A percentile compares a stretch with the other conserved stretches of the same genome.
phyloP scores from a whole-genome alignment of 441 rosid species.

The Omphalea diandra region DNA sequence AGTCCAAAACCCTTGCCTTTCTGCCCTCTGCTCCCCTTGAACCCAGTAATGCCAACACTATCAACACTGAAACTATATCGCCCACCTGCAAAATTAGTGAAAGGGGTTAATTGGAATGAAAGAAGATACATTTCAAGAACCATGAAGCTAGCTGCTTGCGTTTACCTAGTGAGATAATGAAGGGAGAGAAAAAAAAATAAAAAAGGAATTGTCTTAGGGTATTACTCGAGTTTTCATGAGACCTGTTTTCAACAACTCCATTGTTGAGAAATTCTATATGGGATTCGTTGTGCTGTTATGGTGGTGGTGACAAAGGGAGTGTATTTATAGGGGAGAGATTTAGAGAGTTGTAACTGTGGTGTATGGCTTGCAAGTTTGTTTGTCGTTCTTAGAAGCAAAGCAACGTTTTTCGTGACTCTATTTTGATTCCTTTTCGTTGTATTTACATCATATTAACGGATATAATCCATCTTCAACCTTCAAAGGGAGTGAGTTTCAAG shows the following conservation, averaged over 20 bases:
- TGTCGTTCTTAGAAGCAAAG: conserved; percentile 34
- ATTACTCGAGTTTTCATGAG: conserved; percentile 28
- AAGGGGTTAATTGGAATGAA: too few relatives aligned
- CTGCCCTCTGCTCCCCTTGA: conserved; percentile 41
- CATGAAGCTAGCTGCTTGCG: not conserved
- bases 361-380: not conserved
- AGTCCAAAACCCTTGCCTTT: conserved; percentile 25
- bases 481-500: too few relatives aligned
- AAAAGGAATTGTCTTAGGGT: not conserved
- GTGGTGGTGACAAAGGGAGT: not conserved
- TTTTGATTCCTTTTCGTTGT: not conserved
- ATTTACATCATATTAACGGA: conserved; percentile 4
- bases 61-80: conserved; percentile 20
- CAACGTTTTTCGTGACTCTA: conserved; percentile 14
- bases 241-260: conserved; percentile 20
- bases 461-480: not conserved
- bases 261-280: not conserved
- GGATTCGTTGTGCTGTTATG: conserved; percentile 19
- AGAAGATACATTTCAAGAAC: too few relatives aligned
- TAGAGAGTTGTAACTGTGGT: too few relatives aligned
- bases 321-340: too few relatives aligned
- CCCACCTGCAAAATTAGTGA: conserved; percentile 28
- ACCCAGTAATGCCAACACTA: conserved; percentile 24
- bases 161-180: conserved; percentile 8
- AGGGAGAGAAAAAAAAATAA: too few relatives aligned